Evolutionary conservation across 257 asterid species (phyloP).

Genomic region (Misopates orontium): DNA sequence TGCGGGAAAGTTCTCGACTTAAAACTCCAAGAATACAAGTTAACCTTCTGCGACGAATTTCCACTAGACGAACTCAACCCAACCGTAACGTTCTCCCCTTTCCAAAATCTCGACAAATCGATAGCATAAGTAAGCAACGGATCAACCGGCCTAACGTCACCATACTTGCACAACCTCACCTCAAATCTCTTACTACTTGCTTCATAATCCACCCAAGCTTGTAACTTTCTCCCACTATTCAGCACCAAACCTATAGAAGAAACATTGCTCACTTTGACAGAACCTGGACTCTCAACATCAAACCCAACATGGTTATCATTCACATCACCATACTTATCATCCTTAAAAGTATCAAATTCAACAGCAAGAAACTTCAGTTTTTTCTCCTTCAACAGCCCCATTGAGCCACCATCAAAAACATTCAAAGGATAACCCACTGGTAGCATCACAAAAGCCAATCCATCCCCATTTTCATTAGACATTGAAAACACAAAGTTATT

Average conservation of each 20-base stretch:
- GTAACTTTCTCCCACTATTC: conserved; percentile 64
- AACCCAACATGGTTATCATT: conserved; percentile 71
- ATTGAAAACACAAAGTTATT: conserved; percentile 63
- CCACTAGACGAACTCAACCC: conserved; percentile 75
- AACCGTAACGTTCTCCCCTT: conserved; percentile 45
- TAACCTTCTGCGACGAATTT: conserved; percentile 52
- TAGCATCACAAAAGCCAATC: conserved; percentile 72
- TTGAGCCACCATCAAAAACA: conserved; percentile 60
- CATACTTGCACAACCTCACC: conserved; percentile 57
- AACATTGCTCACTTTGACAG: conserved; percentile 63
- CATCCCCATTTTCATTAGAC: conserved; percentile 62
- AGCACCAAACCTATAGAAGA: conserved; percentile 54
- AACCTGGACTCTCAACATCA: conserved; percentile 53
- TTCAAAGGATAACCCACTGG: conserved; percentile 52
- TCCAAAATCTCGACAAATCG: conserved; percentile 67
- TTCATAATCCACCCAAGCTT: conserved; percentile 88
- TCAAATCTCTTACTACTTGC: conserved; percentile 68
- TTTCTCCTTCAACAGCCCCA: conserved; percentile 50
- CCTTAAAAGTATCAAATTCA: conserved; percentile 63
- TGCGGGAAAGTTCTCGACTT: conserved; percentile 47
- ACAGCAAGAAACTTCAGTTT: conserved; percentile 64
- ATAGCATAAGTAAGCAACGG: conserved; percentile 59
- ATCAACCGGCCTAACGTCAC: conserved; percentile 45
- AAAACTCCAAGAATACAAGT: conserved; percentile 65
- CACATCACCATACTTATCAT: conserved; percentile 54